Conservation (phyloP, 129 eudicot genomes). For the Arctium minus region DNA sequence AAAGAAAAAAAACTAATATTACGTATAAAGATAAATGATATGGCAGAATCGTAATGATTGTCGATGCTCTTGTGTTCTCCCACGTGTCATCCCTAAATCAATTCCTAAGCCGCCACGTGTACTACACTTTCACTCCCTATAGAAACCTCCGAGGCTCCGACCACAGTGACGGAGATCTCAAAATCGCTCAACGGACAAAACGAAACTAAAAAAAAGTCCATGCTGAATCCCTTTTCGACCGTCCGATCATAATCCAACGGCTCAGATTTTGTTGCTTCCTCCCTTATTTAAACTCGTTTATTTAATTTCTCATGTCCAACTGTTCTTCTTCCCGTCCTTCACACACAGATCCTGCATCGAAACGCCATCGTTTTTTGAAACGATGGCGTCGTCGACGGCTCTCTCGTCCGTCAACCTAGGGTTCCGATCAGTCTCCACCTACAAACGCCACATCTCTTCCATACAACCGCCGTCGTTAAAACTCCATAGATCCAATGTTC, state of each 20-base stretch:
- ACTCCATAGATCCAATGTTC: slow-evolving; percentile 35
- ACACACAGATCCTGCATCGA: neutral
- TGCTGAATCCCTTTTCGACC: neutral
- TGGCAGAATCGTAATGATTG: too few species aligned
- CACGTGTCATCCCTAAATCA: neutral
- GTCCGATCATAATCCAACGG: neutral
- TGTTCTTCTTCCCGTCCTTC: neutral
- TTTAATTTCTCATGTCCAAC: neutral
- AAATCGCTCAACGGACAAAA: neutral
- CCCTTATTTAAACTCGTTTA: neutral
- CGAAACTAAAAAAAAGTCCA: neutral
- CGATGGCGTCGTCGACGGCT: slow-evolving; percentile 84
- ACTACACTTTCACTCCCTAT: neutral
- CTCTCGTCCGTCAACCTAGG: slow-evolving; percentile 58
- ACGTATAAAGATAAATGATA: too few species aligned
- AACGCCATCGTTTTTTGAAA: slow-evolving; percentile 34
- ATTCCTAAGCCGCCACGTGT: neutral
- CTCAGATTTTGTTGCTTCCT: neutral
- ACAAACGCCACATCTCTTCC: slow-evolving; percentile 1
- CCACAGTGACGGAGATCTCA: neutral
- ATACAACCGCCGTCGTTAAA: slow-evolving; percentile 25
- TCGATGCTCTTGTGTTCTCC: neutral
- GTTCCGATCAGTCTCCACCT: slow-evolving; percentile 35
- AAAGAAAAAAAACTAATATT: too few species aligned
- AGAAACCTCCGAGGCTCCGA: neutral